Percentiles rank a stretch among this genome's conserved stretches.
Evolutionary conservation across 2,329 filamentous ascomycete species (phyloP).

Genomic region (Trichoderma pleuroti): DNA sequence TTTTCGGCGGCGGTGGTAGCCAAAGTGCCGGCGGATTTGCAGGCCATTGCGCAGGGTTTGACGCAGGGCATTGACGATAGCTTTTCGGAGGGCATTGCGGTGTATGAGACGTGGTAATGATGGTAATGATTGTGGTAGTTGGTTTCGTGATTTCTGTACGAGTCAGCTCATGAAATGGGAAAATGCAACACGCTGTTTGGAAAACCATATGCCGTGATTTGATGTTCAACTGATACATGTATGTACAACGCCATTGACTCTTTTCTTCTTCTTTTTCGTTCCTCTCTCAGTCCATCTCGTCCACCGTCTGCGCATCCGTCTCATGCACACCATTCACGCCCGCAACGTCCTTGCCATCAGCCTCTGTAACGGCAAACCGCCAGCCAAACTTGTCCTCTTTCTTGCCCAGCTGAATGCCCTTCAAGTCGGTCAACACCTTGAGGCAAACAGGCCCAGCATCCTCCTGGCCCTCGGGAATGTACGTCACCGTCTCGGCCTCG

Average conservation of each 20-base stretch:
- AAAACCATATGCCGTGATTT: not conserved
- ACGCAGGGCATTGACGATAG: constrained; percentile 37
- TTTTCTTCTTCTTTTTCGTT: not conserved
- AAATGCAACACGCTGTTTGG: not conserved
- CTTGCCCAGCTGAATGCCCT: constrained; percentile 82
- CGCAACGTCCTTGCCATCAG: constrained; percentile 37
- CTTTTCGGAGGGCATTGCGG: constrained; percentile 37
- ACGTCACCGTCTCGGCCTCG: constrained; percentile 49
- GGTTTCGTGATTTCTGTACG: not conserved
- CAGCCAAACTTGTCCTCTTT: constrained; percentile 74
- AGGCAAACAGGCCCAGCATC: constrained; percentile 71
- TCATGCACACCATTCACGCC: constrained; percentile 16
- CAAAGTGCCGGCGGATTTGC: constrained; percentile 39
- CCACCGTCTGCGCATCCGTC: constrained; percentile 29
- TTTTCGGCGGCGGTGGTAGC: constrained; percentile 37
- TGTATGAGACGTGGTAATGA: not conserved
- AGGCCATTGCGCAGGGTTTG: constrained; percentile 33
- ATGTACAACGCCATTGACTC: not conserved
- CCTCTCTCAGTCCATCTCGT: constrained; percentile 29
- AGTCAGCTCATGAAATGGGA: not conserved
- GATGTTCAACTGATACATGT: not conserved
- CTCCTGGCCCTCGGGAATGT: constrained; percentile 53
- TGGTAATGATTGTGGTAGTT: not conserved
- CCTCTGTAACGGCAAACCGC: constrained; percentile 50
- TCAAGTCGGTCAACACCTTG: constrained; percentile 70